Percentiles rank a stretch among this genome's conserved stretches.
Conservation (phyloP, 2,329 filamentous ascomycete genomes). For the Diaporthe humulicola region DNA sequence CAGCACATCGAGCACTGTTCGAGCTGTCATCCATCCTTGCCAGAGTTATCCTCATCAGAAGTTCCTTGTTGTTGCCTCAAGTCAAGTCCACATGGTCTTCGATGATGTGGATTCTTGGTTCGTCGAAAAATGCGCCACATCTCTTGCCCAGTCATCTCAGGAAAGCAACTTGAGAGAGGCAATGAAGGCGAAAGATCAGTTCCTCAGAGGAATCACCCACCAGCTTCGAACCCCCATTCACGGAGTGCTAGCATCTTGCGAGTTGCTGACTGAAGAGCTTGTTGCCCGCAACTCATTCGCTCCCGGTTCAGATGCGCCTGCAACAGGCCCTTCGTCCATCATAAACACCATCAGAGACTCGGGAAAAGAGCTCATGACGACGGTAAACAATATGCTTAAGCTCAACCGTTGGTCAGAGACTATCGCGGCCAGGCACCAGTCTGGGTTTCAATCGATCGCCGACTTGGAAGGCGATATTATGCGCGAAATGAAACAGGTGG, state of each 20-base stretch:
- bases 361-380: slow-evolving; percentile 58
- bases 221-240: slow-evolving; percentile 63
- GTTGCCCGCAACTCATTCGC: slow-evolving; percentile 43
- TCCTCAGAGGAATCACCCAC: slow-evolving; percentile 60
- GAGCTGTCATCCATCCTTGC: slow-evolving; percentile 53
- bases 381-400: slow-evolving; percentile 59
- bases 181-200: slow-evolving; percentile 57
- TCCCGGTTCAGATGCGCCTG: neutral
- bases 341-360: slow-evolving; percentile 54
- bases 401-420: slow-evolving; percentile 52
- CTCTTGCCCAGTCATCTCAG: slow-evolving; percentile 55
- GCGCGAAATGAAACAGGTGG: slow-evolving; percentile 46
- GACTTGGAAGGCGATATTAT: slow-evolving; percentile 49
- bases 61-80: slow-evolving; percentile 54
- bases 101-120: slow-evolving; percentile 63
- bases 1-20: slow-evolving; percentile 44
- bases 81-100: slow-evolving; percentile 57
- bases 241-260: slow-evolving; percentile 55
- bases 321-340: slow-evolving; percentile 42
- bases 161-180: slow-evolving; percentile 54
- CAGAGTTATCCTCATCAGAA: slow-evolving; percentile 49
- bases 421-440: slow-evolving; percentile 43
- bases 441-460: neutral
- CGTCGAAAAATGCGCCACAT: slow-evolving; percentile 53
- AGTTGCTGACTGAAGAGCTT: slow-evolving; percentile 58